Percentiles rank a stretch among this genome's conserved stretches.
These are phyloP conservation scores for Lotus japonicus DNA, from an alignment of 306 rosid species.

Conservation along the genomic window DNA sequence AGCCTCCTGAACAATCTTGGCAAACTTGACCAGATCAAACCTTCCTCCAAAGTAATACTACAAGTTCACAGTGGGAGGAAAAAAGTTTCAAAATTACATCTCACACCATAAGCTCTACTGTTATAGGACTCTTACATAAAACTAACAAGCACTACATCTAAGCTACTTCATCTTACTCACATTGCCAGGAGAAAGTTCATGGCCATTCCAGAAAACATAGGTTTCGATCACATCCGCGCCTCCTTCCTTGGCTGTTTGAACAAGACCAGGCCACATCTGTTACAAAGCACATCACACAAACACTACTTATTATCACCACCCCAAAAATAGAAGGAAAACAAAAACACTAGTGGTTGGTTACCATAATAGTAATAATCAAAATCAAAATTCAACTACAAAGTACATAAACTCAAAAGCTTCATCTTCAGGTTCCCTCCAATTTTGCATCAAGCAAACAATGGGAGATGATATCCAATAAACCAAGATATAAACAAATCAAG, in stretches of 20 bases:
- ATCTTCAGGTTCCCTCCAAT: not conserved
- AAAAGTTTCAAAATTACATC: not conserved
- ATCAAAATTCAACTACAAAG: not conserved
- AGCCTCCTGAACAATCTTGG: constrained; percentile 35
- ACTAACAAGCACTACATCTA: not conserved
- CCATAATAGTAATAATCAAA: not conserved
- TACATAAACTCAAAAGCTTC: not conserved
- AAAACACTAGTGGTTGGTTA: not conserved
- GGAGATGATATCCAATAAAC: not conserved
- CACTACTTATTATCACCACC: not conserved
- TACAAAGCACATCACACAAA: constrained; percentile 15
- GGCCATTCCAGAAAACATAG: constrained; percentile 96
- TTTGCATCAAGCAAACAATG: not conserved
- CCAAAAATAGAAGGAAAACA: not conserved
- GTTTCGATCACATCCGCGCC: constrained; percentile 83
- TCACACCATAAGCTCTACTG: not conserved
- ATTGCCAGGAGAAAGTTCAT: constrained; percentile 81
- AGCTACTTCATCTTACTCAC: constrained; percentile 35
- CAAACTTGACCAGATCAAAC: constrained; percentile 43
- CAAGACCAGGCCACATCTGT: constrained; percentile 91
- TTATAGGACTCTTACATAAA: not conserved
- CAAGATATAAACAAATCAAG: not conserved
- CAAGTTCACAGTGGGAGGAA: not conserved
- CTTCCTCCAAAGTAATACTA: constrained; percentile 53
- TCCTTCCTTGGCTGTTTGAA: constrained; percentile 84